Conservation (phyloP, 805 yeast species). For the Candida oleophila region DNA sequence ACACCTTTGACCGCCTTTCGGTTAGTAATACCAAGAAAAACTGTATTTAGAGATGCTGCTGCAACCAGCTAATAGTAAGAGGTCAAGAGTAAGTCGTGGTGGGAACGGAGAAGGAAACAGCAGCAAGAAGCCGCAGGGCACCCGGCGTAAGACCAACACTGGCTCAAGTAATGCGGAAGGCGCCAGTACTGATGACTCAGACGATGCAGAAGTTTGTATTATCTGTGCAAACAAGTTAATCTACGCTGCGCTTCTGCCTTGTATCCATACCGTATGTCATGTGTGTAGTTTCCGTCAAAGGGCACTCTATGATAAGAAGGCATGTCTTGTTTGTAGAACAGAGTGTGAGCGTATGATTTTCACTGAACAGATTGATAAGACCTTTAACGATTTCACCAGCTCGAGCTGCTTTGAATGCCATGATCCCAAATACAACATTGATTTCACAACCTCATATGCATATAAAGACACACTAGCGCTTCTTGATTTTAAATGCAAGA, state of each 20-base stretch:
- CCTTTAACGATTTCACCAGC: conserved; percentile 35
- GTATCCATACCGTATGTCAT: conserved; percentile 85
- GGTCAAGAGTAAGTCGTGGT: conserved; percentile 7
- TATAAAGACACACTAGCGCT: conserved; percentile 49
- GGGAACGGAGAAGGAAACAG: conserved; percentile 5
- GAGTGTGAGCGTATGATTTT: conserved; percentile 59
- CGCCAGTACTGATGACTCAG: conserved; percentile 19
- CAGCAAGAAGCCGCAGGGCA: neutral
- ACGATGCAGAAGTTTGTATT: conserved; percentile 56
- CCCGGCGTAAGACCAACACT: conserved; percentile 4
- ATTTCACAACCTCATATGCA: conserved; percentile 57
- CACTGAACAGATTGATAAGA: conserved; percentile 44
- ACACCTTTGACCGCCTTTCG: too few species aligned
- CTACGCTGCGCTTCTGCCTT: conserved; percentile 72
- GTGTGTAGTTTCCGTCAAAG: conserved; percentile 80
- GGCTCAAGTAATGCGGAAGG: neutral
- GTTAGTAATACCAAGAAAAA: too few species aligned
- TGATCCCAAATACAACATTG: conserved; percentile 51
- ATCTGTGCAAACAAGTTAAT: conserved; percentile 77
- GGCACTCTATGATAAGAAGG: conserved; percentile 68
- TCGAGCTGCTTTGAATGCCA: conserved; percentile 26
- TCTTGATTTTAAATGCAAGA: conserved; percentile 56
- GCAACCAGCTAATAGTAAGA: conserved; percentile 1
- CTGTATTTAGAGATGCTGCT: neutral
- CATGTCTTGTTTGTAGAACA: conserved; percentile 83